Conservation (phyloP, 1,139 yeast species). For the Sugiyamaella xylanicola region DNA sequence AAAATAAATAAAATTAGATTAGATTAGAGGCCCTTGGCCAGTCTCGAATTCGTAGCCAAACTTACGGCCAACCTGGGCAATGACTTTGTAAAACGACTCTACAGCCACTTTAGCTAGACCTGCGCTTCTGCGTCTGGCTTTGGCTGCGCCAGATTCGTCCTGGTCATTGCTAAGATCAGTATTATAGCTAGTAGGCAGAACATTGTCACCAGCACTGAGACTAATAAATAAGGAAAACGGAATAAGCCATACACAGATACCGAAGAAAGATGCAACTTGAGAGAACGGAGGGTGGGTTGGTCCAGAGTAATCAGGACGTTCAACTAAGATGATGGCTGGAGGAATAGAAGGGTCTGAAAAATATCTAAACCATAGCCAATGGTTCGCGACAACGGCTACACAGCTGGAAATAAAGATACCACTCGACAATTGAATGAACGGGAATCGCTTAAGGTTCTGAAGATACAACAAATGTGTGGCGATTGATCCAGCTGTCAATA, state of each 20-base stretch:
- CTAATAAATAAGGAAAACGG: slow-evolving; percentile 94
- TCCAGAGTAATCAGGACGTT: slow-evolving; percentile 41
- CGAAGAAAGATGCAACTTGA: slow-evolving; percentile 92
- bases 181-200: slow-evolving; percentile 56
- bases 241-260: slow-evolving; percentile 88
- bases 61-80: slow-evolving; percentile 52
- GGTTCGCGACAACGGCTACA: slow-evolving; percentile 73
- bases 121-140: slow-evolving; percentile 45
- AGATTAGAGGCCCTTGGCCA: slow-evolving; percentile 23
- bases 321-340: slow-evolving; percentile 44
- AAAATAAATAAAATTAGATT: no score
- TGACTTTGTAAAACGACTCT: slow-evolving; percentile 52
- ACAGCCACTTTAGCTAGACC: slow-evolving; percentile 70
- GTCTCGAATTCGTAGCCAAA: slow-evolving; percentile 57
- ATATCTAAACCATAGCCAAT: slow-evolving; percentile 86
- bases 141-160: slow-evolving; percentile 39
- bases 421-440: slow-evolving; percentile 72
- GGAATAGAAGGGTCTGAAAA: slow-evolving; percentile 68
- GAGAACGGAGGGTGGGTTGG: slow-evolving; percentile 80
- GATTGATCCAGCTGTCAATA: slow-evolving; percentile 64
- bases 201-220: slow-evolving; percentile 87
- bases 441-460: slow-evolving; percentile 78
- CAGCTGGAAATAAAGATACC: slow-evolving; percentile 74
- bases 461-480: slow-evolving; percentile 70
- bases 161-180: slow-evolving; percentile 25